Conservation (phyloP, 495 filamentous ascomycete species). For the Xylaria telfairii region DNA sequence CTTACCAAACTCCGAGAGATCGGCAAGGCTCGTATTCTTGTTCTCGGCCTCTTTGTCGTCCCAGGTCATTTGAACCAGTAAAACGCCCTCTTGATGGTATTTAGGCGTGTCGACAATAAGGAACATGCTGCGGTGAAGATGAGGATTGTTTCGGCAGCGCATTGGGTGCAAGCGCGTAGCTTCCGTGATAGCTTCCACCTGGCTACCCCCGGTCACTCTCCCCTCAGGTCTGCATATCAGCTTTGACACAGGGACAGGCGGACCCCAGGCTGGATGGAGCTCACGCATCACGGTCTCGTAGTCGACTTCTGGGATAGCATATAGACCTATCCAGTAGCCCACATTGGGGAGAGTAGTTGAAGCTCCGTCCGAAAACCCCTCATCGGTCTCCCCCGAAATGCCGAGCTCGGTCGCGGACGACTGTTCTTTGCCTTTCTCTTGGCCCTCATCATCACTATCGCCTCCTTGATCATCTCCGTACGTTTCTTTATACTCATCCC, state of each 20-base stretch:
- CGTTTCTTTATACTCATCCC: conserved; percentile 13
- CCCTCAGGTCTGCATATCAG: background rate
- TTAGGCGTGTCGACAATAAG: background rate
- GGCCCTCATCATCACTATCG: background rate
- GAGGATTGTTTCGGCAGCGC: background rate
- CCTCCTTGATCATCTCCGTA: background rate
- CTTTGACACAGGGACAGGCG: background rate
- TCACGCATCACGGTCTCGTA: background rate
- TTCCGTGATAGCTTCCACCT: background rate
- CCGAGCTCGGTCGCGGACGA: background rate
- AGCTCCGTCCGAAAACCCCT: background rate
- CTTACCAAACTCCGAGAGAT: too few species aligned
- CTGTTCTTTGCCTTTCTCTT: background rate
- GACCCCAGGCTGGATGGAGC: background rate
- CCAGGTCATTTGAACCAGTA: background rate
- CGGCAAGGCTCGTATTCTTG: too few species aligned
- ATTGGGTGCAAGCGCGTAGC: background rate
- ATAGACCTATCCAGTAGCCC: background rate
- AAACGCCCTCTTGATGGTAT: background rate
- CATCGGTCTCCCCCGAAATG: background rate
- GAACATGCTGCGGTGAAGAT: background rate
- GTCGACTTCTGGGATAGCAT: background rate
- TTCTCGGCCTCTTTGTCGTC: background rate
- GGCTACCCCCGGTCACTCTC: background rate
- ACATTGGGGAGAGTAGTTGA: background rate